These are phyloP conservation scores for Pseudogymnoascus sp. DNA, from an alignment of 2,329 filamentous ascomycete species.

Conservation along the genomic window DNA sequence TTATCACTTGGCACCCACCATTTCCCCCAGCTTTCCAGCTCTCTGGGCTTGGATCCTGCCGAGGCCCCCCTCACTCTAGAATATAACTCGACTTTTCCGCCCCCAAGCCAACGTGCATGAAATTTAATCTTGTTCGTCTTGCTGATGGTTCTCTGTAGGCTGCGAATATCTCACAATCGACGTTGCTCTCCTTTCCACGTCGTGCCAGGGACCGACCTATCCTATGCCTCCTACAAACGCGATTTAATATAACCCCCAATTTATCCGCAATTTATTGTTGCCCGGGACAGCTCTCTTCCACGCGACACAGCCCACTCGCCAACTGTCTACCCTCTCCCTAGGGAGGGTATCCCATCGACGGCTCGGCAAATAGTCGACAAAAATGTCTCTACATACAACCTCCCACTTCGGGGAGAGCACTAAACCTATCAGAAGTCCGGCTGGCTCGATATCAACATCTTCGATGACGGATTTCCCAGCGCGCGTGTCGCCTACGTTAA, in stretches of 20 bases:
- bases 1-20: background rate
- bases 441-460: background rate
- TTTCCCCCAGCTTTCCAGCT: background rate
- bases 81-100: background rate
- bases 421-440: background rate
- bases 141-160: slow-evolving; percentile 1
- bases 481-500: slow-evolving; percentile 27
- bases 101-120: background rate
- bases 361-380: background rate
- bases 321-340: background rate
- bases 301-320: slow-evolving; percentile 1
- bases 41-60: background rate
- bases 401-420: background rate
- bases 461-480: background rate
- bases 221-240: background rate
- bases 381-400: background rate
- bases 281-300: background rate
- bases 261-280: slow-evolving; percentile 5
- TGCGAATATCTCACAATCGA: background rate
- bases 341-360: background rate
- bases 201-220: background rate
- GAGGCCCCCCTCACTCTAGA: background rate
- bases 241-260: slow-evolving; percentile 1
- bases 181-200: background rate
- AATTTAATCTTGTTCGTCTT: background rate